These are phyloP conservation scores for Ceratobasidium sp. DNA, from an alignment of 1,284 basidiomycete genomes.

Conservation along the genomic window DNA sequence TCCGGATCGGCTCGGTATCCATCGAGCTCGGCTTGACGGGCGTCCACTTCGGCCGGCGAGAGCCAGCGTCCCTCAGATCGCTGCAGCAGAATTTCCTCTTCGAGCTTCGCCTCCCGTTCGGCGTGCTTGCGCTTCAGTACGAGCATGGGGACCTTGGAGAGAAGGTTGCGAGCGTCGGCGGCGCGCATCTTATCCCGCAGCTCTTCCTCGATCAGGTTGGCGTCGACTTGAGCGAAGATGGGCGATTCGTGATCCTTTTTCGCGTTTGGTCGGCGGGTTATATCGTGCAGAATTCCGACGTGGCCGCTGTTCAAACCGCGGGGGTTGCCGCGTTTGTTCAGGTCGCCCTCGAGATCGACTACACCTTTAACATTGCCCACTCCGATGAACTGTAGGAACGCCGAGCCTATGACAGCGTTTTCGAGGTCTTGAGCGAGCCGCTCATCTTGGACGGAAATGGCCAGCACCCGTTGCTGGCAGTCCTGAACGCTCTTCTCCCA, in stretches of 20 bases:
- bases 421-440: background rate
- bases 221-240: background rate
- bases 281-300: background rate
- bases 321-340: background rate
- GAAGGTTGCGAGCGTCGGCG: background rate
- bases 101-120: no score
- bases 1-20: no score
- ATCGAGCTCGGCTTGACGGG: no score
- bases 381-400: background rate
- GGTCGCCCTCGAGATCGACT: background rate
- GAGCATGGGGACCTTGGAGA: background rate
- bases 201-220: background rate
- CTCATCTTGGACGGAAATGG: background rate
- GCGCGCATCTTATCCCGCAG: background rate
- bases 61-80: no score
- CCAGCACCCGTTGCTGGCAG: no score
- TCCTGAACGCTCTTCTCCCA: no score
- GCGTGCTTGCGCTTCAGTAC: no score
- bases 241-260: conserved; percentile 11
- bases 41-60: no score
- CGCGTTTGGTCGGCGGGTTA: background rate
- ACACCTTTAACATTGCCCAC: background rate
- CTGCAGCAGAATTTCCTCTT: no score
- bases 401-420: background rate
- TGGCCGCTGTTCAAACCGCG: background rate